These are phyloP conservation scores for Eryngium alpinum DNA, from an alignment of 140 eudicot species.

Conservation along the genomic window DNA sequence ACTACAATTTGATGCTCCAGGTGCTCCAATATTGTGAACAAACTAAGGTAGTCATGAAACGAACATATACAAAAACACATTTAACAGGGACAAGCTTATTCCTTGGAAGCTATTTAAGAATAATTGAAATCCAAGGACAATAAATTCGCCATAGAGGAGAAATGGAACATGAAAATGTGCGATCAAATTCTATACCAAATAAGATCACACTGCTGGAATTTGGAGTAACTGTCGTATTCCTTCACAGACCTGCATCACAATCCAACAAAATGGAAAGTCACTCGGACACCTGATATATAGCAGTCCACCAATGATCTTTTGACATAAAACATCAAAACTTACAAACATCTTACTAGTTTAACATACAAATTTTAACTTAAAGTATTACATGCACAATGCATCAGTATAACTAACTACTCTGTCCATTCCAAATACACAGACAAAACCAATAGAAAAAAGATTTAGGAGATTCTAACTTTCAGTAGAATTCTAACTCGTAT, in stretches of 20 bases:
- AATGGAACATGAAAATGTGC: too few relatives aligned
- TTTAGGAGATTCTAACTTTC: background rate
- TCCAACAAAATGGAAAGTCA: background rate
- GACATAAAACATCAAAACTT: background rate
- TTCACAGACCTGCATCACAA: constrained; percentile 45
- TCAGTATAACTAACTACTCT: background rate
- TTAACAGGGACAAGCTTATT: too few relatives aligned
- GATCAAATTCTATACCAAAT: too few relatives aligned
- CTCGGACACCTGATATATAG: background rate
- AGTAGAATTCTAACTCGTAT: background rate
- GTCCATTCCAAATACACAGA: background rate
- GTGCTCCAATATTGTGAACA: too few relatives aligned
- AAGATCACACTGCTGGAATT: constrained; percentile 37
- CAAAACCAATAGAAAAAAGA: background rate
- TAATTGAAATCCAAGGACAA: too few relatives aligned
- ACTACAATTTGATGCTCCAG: too few relatives aligned
- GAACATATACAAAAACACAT: too few relatives aligned
- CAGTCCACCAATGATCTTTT: background rate
- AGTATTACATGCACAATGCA: background rate
- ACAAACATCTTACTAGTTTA: background rate
- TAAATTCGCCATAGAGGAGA: too few relatives aligned
- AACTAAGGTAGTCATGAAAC: too few relatives aligned
- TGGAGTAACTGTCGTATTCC: constrained; percentile 67
- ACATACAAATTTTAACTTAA: background rate
- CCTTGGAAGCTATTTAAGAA: too few relatives aligned